Base-by-base conservation (phyloP, 2,329 filamentous ascomycete genomes). In the Stachybotrys chartarum region DNA sequence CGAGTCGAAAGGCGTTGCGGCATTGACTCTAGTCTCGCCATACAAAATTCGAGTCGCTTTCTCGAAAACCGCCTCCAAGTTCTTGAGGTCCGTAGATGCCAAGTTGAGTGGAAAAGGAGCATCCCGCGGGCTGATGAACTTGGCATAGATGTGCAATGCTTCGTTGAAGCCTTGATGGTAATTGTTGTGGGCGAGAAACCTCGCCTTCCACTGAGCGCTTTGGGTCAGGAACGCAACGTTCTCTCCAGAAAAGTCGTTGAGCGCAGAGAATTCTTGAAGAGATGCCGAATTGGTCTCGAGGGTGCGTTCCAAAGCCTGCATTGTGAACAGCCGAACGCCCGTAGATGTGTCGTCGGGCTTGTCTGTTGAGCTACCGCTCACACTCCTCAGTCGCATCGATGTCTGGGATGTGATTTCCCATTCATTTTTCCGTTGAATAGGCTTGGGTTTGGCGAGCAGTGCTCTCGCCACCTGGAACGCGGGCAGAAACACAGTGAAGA, bases 231-330 rank as follows among this genome's bases (percentile, higher is more conserved):
- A 88, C 35, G 84, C 79, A 59, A 88, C 84, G 64, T 89, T 89
- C 66, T 89, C 86, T 14, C 84, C 85, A 0, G 85, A 87, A 64
- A 88, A 87, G 61, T 88, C 86, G 42, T 79, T 77, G 1, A 81
- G 73, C 0, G 85, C 84, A 0, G 86, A 85, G 65, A 86, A 89
- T 54, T 82, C 70, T 54, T 85, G 81, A 0, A 89, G 75, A 0
- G 82, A 81, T 5, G 76, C 72, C 0, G 83, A 80, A 64, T 86
- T 85, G 52, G 77, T 74, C 54, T 78, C 72, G 0, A 89, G 72
- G 5, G 83, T 81, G 56, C 81, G 75, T 59, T 88, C 84, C 3
- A 88, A 75, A 0, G 84, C 82, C 46, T 76, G 73, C 79, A 86
- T 85, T 48, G 80, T 82, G 50, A 81, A 72, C 56, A 83, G 72